Evolutionary conservation across 441 rosid genomes (phyloP).

Genomic region (Erodium chrysanthum): DNA sequence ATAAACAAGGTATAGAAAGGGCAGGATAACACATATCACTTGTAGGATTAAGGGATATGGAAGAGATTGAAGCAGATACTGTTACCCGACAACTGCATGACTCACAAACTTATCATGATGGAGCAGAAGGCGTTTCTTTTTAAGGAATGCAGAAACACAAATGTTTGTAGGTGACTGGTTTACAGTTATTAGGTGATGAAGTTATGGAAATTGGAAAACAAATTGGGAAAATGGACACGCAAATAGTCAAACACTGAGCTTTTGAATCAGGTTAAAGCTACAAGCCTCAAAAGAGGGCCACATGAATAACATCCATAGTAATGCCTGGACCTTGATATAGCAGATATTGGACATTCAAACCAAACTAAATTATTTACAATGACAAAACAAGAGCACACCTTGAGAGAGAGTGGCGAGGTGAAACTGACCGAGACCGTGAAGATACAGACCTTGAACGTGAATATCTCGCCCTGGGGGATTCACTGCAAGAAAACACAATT

Average conservation of each 20-base stretch:
- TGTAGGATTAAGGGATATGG: no score
- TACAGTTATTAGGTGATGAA: not conserved
- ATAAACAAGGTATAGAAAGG: no score
- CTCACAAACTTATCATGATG: no score
- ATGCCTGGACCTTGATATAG: not conserved
- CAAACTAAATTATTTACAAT: not conserved
- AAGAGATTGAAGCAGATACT: not conserved
- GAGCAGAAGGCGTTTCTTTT: no score
- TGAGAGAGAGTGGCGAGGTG: conserved; percentile 40
- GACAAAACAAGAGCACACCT: conserved; percentile 31
- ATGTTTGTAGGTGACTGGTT: not conserved
- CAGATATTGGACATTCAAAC: not conserved
- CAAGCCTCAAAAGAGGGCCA: not conserved
- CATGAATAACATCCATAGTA: not conserved
- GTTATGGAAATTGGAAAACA: not conserved
- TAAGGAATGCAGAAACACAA: not conserved
- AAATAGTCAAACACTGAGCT: not conserved
- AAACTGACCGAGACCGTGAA: conserved; percentile 32
- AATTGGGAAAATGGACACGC: not conserved
- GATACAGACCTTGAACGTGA: conserved; percentile 41
- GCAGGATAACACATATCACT: no score
- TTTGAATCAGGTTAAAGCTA: no score
- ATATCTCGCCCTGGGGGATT: conserved; percentile 34
- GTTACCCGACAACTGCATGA: not conserved
- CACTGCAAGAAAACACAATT: conserved; percentile 31